Evolutionary conservation across 192 early-diverging fungal genomes (phyloP).

Genomic region (Spizellomyces sp.): DNA sequence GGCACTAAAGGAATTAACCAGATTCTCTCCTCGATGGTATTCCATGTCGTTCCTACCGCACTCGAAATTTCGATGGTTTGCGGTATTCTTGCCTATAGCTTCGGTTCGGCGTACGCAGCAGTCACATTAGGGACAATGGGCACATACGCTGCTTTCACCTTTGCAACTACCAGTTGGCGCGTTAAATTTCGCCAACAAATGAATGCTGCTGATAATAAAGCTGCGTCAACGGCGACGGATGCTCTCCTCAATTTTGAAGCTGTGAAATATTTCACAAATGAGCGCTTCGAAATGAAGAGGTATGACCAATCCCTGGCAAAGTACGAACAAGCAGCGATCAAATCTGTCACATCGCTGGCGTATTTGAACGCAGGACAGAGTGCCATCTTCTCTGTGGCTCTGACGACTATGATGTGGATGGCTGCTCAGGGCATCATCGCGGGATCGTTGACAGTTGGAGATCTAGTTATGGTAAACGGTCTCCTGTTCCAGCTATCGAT

Average conservation of each 20-base stretch:
- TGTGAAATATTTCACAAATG: constrained; percentile 97
- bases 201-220: constrained; percentile 95
- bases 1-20: constrained; percentile 92
- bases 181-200: constrained; percentile 77
- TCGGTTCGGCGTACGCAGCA: constrained; percentile 73
- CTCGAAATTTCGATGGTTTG: constrained; percentile 97
- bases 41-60: constrained; percentile 92
- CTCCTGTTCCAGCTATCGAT: constrained; percentile 97
- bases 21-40: constrained; percentile 90
- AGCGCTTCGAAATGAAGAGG: constrained; percentile 83
- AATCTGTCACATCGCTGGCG: constrained; percentile 84
- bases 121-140: constrained; percentile 79
- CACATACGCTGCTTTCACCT: constrained; percentile 59
- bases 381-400: constrained; percentile 88
- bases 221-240: constrained; percentile 91
- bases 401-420: constrained; percentile 97
- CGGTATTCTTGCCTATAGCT: constrained; percentile 80
- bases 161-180: constrained; percentile 84
- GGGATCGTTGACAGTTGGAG: constrained; percentile 89
- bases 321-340: constrained; percentile 94
- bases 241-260: constrained; percentile 97
- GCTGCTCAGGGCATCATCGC: constrained; percentile 82
- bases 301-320: constrained; percentile 87
- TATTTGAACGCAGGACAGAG: constrained; percentile 95
- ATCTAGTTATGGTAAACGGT: constrained; percentile 98